Base-by-base conservation (phyloP, 441 rosid species). In the Geranium incanum region DNA sequence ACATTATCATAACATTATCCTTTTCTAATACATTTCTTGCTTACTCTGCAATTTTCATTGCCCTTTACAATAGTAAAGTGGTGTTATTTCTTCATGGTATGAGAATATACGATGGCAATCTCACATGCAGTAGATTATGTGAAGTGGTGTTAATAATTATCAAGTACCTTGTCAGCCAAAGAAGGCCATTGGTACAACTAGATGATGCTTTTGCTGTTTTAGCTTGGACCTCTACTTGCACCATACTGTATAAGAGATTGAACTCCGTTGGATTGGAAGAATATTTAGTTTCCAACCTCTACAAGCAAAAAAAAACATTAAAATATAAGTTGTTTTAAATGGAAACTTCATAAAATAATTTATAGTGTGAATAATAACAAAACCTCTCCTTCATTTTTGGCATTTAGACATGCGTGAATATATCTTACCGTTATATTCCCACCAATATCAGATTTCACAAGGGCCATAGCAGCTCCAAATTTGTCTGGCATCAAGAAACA, bases 181-280 rank as follows among this genome's bases (percentile, higher is more conserved):
- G 97, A 79, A 93, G 92, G 74, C 98, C 97, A 75, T 87, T 93
- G 75, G 96, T 86, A 83, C 94, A 93, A 67, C 97, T 91, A 52
- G 98, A 88, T 23, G 98, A 91, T 68, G 80, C 87, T 79, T 88
- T 88, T 6, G 96, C 88, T 5, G 87, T 87, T 78, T 88, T 87
- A 65, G 89, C 86, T 71, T 83, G 86, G 71, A 91, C 78, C 84
- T 91, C 98, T 23, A 74, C 98, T 85, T 81, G 85, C 69, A 89
- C 91, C 88, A 89, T 80, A 71, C 84, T 81, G 86, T 89, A 91
- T 83, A 91, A 78, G 77, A 80, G 80, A 68, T 82, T 78, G 80
- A 75, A 86, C 68, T 88, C 83, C 19, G 85, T 50, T 3, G 97
- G 89, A 85, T 89, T 81, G 66, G 89, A 66, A 37, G 76, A 70